Evolutionary conservation across 2,329 filamentous ascomycete species (phyloP).

Genomic region (Talaromyces atroroseus): DNA sequence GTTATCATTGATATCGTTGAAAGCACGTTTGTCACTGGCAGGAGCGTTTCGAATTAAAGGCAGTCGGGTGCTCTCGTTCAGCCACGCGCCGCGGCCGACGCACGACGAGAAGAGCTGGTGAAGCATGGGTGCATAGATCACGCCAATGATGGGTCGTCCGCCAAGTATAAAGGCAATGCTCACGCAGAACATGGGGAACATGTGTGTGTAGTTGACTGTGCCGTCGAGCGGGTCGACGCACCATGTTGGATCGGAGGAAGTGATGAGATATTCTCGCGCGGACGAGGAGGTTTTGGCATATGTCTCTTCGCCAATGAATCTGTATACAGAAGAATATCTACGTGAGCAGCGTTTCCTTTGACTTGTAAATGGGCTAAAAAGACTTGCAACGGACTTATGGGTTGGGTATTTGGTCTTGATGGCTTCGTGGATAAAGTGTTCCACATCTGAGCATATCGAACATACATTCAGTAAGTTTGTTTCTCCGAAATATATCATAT

Average conservation of each 20-base stretch:
- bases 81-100: constrained; percentile 60
- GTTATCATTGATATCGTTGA: neutral
- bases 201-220: constrained; percentile 78
- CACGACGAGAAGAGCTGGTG: constrained; percentile 66
- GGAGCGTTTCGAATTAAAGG: constrained; percentile 57
- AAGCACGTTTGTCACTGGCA: neutral
- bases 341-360: neutral
- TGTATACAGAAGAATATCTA: neutral
- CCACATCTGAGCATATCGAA: constrained; percentile 52
- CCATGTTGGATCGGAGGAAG: constrained; percentile 58
- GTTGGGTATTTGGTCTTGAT: constrained; percentile 58
- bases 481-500: neutral
- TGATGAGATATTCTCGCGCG: constrained; percentile 54
- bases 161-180: constrained; percentile 64
- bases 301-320: constrained; percentile 69
- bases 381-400: constrained; percentile 57
- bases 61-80: constrained; percentile 59
- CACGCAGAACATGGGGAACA: constrained; percentile 77
- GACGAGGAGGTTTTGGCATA: constrained; percentile 61
- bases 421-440: constrained; percentile 60
- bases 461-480: neutral
- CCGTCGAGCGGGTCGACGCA: constrained; percentile 69
- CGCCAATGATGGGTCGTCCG: constrained; percentile 58
- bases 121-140: constrained; percentile 67
- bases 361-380: neutral